A percentile compares a stretch with the other conserved stretches of the same genome.
Conservation (phyloP, 495 filamentous ascomycete species). For the Collariella sp. region DNA sequence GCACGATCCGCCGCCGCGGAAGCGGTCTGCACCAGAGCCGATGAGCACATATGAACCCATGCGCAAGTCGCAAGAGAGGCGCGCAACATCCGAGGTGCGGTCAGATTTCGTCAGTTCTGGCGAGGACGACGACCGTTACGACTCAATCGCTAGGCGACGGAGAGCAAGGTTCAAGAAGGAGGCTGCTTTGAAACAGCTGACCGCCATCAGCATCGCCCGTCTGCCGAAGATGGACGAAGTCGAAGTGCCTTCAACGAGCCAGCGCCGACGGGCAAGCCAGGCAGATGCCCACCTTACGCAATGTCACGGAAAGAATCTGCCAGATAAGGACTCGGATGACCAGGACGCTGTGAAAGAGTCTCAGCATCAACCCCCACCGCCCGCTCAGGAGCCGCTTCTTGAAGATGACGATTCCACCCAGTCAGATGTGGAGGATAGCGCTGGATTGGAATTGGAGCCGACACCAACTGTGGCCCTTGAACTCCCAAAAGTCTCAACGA, state of each 20-base stretch:
- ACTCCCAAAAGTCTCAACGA: constrained; percentile 11
- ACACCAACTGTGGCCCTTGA: not conserved
- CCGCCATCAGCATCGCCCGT: constrained; percentile 30
- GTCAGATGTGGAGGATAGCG: constrained; percentile 15
- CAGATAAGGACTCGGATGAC: constrained; percentile 12
- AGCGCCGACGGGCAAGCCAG: constrained; percentile 12
- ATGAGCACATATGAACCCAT: constrained; percentile 28
- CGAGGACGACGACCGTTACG: constrained; percentile 21
- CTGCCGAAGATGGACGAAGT: constrained; percentile 21
- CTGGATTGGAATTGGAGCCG: constrained; percentile 1
- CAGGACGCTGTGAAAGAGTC: constrained; percentile 29
- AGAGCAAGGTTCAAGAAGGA: constrained; percentile 27
- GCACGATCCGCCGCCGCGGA: constrained; percentile 1
- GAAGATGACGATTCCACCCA: constrained; percentile 19
- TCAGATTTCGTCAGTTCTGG: constrained; percentile 1
- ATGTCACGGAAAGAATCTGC: constrained; percentile 5
- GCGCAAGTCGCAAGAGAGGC: constrained; percentile 29
- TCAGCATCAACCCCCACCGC: constrained; percentile 15
- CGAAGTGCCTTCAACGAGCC: constrained; percentile 35
- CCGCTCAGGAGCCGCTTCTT: not conserved
- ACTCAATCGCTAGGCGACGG: constrained; percentile 11
- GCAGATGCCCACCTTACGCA: constrained; percentile 20
- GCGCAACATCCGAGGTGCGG: constrained; percentile 10
- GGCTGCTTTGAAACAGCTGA: constrained; percentile 30
- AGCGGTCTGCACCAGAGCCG: constrained; percentile 19